Evolutionary conservation across 495 filamentous ascomycete genomes (phyloP).

Genomic region (Amniculicola lignicola): DNA sequence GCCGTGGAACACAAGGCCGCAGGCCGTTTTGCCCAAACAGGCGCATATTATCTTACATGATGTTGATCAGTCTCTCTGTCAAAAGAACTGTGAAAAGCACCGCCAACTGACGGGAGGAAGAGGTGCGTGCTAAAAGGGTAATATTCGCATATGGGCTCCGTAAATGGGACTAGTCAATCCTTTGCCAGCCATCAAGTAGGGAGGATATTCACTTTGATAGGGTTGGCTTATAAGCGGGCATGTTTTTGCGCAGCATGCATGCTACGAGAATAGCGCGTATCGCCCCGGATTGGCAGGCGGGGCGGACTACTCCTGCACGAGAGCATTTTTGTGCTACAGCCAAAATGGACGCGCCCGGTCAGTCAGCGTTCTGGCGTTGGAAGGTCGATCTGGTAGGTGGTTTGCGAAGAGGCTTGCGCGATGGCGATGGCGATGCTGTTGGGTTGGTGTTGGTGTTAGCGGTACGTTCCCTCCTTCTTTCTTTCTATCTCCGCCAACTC

Average conservation of each 20-base stretch:
- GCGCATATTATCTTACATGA: not conserved
- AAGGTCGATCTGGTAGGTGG: too few relatives aligned
- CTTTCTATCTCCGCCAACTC: too few relatives aligned
- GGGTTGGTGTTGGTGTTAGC: not conserved
- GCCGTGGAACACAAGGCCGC: not conserved
- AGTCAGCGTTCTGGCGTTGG: too few relatives aligned
- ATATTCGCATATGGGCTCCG: too few relatives aligned
- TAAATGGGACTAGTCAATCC: too few relatives aligned
- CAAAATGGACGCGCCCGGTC: too few relatives aligned
- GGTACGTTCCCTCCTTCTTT: conserved; percentile 3
- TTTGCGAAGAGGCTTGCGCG: too few relatives aligned
- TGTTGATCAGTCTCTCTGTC: not conserved
- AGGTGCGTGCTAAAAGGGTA: too few relatives aligned
- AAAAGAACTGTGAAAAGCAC: not conserved
- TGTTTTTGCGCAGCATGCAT: not conserved
- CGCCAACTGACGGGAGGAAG: too few relatives aligned
- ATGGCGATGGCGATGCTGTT: not conserved
- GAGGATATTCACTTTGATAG: not conserved
- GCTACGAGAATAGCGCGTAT: not conserved
- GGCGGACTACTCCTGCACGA: too few relatives aligned
- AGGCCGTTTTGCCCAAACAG: not conserved
- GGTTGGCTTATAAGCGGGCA: not conserved
- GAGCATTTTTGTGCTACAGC: too few relatives aligned
- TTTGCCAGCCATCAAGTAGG: not conserved
- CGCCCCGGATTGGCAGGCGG: not conserved